A percentile compares a stretch with the other conserved stretches of the same genome.
phyloP scores from a whole-genome alignment of 2,329 filamentous ascomycete genomes.

The Zymoseptoria crescenta region DNA sequence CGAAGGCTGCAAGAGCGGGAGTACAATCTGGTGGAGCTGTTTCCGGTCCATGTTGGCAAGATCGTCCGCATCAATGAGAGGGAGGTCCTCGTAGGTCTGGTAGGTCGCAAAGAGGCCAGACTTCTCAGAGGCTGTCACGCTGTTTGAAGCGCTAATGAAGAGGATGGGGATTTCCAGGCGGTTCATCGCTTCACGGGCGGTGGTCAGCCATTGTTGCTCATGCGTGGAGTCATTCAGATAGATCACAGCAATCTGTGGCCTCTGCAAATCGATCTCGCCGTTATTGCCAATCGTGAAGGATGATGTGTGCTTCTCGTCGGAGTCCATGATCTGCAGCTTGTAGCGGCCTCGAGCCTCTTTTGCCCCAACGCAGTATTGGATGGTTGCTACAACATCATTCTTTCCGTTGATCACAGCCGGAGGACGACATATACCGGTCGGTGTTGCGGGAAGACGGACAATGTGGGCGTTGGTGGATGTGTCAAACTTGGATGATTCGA shows the following conservation, averaged over 20 bases:
- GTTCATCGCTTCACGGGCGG: constrained; percentile 4
- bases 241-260: constrained; percentile 14
- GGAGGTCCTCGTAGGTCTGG: not conserved
- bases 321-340: constrained; percentile 11
- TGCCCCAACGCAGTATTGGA: constrained; percentile 18
- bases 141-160: not conserved
- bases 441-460: constrained; percentile 13
- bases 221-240: constrained; percentile 2
- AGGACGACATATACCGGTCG: constrained; percentile 9
- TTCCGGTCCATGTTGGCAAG: constrained; percentile 1
- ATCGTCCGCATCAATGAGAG: not conserved
- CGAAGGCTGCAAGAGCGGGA: too few species aligned
- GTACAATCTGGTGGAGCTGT: too few species aligned
- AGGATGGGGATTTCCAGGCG: constrained; percentile 7
- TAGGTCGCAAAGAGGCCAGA: not conserved
- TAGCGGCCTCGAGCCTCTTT: constrained; percentile 1
- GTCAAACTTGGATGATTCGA: constrained; percentile 2
- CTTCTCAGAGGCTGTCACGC: too few species aligned
- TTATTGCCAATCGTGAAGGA: constrained; percentile 12
- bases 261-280: constrained; percentile 6
- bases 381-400: constrained; percentile 10
- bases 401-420: constrained; percentile 11
- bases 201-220: constrained; percentile 1
- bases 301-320: constrained; percentile 10
- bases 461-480: constrained; percentile 2